A percentile compares a stretch with the other conserved stretches of the same genome.
phyloP scores from a whole-genome alignment of 2,329 filamentous ascomycete genomes.

The Hysterium pulicare region DNA sequence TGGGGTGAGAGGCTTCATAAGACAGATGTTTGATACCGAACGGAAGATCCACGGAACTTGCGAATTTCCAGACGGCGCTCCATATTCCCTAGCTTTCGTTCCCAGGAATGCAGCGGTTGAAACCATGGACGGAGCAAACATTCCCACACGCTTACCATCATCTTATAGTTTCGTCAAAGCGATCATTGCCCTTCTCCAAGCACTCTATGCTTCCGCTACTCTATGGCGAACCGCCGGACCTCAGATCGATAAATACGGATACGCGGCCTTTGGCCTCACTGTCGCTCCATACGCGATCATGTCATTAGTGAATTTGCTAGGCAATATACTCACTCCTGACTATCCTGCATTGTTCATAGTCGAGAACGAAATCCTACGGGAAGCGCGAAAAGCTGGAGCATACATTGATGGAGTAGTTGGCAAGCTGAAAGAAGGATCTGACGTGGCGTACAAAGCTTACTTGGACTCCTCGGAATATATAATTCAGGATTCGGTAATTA shows the following conservation, averaged over 20 bases:
- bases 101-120: too few relatives aligned
- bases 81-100: too few relatives aligned
- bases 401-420: conserved; percentile 21
- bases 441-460: too few relatives aligned
- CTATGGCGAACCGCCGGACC: conserved; percentile 26
- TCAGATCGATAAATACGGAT: conserved; percentile 31
- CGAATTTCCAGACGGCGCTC: too few relatives aligned
- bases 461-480: too few relatives aligned
- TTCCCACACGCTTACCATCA: conserved; percentile 9
- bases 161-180: conserved; percentile 21
- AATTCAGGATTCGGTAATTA: too few relatives aligned
- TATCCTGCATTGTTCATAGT: conserved; percentile 31
- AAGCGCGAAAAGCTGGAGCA: conserved; percentile 22
- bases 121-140: too few relatives aligned
- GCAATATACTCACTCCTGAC: conserved; percentile 19
- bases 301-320: conserved; percentile 34
- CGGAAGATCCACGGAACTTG: too few relatives aligned
- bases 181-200: conserved; percentile 26
- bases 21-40: too few relatives aligned
- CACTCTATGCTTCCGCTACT: conserved; percentile 22
- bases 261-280: conserved; percentile 35
- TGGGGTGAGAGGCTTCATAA: too few relatives aligned
- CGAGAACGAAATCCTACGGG: conserved; percentile 23
- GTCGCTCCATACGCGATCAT: conserved; percentile 36
- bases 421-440: conserved; percentile 11